Evolutionary conservation across 1,139 yeast genomes (phyloP), one percentile per base, ranked within the genome.

Genomic region (Pichia kudriavzevii): DNA sequence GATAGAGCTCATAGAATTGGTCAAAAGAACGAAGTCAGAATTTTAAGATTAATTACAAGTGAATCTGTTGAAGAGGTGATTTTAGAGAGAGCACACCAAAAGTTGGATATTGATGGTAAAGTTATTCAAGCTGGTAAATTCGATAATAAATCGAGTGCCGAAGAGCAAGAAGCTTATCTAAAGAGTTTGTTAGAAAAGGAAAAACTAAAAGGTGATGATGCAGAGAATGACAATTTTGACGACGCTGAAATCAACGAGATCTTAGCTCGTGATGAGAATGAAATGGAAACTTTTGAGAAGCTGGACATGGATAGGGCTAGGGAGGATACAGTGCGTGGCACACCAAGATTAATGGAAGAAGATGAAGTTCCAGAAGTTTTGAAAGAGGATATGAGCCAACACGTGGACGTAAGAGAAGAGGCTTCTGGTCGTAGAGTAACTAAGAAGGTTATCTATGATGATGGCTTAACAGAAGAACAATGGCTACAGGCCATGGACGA

Each of bases 1-100:
- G 94, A 84, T 57, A 73, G 94, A 63, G 94, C 94, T 0, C 94
- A 83, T 61, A 72, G 94, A 65, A 82, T 83, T 59, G 94, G 94
- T 30, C 94, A 83, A 56, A 82, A 82, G 64, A 81, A 82, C 53
- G 93, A 80, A 55, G 94, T 83, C 28, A 67, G 88, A 52, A 83
- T 83, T 48, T 68, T 83, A 51, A 68, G 93, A 58, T 68, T 83
- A 44, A 81, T 83, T 39, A 82, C 94, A 0, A 78, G 79, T 43
- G 84, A 80, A 49, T 81, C 94, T 0, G 84, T 82, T 12, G 94
- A 83, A 60, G 93, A 83, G 56, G 79, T 78, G 53, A 81, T 83
- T 48, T 63, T 82, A 42, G 93, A 81, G 50, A 71, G 85, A 55
- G 94, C 94, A 2, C 85, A 79, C 49, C 81, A 79, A 37, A 83